Evolutionary conservation across 352 stramenopile species (phyloP), one percentile per base, ranked within the genome.

Genomic region (Phytophthora fragariaefolia): DNA sequence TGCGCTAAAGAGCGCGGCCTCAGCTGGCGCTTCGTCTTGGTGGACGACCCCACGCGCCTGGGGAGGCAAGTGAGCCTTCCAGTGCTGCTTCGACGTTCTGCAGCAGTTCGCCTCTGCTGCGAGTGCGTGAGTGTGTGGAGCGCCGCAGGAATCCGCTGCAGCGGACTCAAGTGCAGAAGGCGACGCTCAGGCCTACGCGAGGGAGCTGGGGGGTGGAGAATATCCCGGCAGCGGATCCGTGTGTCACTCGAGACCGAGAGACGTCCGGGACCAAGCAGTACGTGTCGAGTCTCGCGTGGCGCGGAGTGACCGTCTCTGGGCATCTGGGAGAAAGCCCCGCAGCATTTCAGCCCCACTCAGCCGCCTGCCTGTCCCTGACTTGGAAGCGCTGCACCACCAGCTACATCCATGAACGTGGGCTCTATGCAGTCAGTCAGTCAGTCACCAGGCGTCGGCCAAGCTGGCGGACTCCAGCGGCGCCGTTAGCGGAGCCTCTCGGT

Each of bases 361-460:
- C n/a, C n/a, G n/a, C n/a, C n/a, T n/a, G 52, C 51, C 60, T 68
- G 52, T 68, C 60, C 58, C 20, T 38, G 26, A 46, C 30, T 54
- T 12, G 12, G 10, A 50, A 22, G 4, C 34, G 22, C 34, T 12
- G n/a, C n/a, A n/a, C n/a, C n/a, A n/a, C n/a, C n/a, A n/a, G n/a
- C n/a, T n/a, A n/a, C n/a, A n/a, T n/a, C n/a, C n/a, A n/a, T n/a
- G n/a, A n/a, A n/a, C n/a, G n/a, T n/a, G n/a, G 32, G 45, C 63
- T 27, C 56, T 71, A 66, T 66, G 47, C 28, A 61, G 43, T 52
- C 42, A 62, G 30, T 15, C 30, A 36, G 13, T 7, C 13, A 15
- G 30, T 36, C 30, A 15, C 7, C 30, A 12, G 4, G 8, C n/a
- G n/a, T n/a, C n/a, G n/a, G n/a, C n/a, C n/a, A n/a, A n/a, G n/a